These are phyloP conservation scores for Thecaphora frezii DNA, from an alignment of 1,284 basidiomycete genomes.

Conservation along the genomic window DNA sequence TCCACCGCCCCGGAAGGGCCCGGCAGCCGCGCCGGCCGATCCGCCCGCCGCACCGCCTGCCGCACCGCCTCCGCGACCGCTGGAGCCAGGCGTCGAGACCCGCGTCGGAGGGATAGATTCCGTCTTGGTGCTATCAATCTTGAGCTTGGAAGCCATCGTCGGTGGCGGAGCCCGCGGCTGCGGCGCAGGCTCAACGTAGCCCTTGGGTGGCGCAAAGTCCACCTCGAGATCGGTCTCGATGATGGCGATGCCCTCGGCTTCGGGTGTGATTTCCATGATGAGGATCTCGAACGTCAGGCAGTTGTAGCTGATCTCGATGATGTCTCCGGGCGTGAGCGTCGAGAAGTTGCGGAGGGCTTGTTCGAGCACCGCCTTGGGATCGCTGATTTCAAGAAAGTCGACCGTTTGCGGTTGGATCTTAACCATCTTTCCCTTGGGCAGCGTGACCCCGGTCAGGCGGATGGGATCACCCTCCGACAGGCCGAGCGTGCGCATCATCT, in stretches of 20 bases:
- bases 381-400: slow-evolving; percentile 84
- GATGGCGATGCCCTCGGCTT: slow-evolving; percentile 77
- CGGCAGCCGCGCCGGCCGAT: slow-evolving; percentile 16
- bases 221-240: slow-evolving; percentile 93
- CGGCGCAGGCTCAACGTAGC: slow-evolving; percentile 83
- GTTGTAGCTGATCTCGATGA: slow-evolving; percentile 62
- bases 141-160: slow-evolving; percentile 96
- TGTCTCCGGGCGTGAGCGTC: slow-evolving; percentile 61
- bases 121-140: slow-evolving; percentile 69
- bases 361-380: slow-evolving; percentile 96
- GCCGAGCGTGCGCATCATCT: slow-evolving; percentile 95
- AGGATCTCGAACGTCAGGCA: slow-evolving; percentile 90
- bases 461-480: slow-evolving; percentile 93
- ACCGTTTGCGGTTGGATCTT: slow-evolving; percentile 95
- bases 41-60: slow-evolving; percentile 24
- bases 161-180: slow-evolving; percentile 74
- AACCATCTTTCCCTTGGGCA: slow-evolving; percentile 91
- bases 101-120: slow-evolving; percentile 57
- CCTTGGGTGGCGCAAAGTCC: slow-evolving; percentile 67
- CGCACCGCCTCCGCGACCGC: slow-evolving; percentile 6
- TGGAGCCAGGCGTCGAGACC: slow-evolving; percentile 53
- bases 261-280: slow-evolving; percentile 87
- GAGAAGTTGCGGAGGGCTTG: slow-evolving; percentile 92
- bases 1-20: slow-evolving; percentile 49
- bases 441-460: slow-evolving; percentile 80